Conservation (phyloP, 2,329 filamentous ascomycete genomes). For the Diaporthe sp. region DNA sequence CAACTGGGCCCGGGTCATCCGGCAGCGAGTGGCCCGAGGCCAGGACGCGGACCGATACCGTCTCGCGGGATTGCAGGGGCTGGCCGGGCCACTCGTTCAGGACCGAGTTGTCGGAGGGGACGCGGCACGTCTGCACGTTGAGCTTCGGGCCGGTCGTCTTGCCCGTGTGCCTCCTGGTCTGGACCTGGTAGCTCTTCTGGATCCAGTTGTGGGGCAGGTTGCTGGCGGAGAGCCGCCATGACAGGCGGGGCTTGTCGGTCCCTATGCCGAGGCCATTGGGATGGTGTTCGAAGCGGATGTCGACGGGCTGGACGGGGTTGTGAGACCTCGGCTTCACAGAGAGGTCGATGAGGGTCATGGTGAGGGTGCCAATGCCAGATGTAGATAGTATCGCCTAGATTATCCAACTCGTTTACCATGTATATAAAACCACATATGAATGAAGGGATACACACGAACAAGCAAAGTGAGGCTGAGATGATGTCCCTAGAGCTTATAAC, state of each 20-base stretch:
- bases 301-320: not conserved
- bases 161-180: constrained; percentile 7
- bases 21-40: not conserved
- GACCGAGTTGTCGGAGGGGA: constrained; percentile 20
- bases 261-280: constrained; percentile 33
- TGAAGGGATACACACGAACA: not conserved
- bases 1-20: not conserved
- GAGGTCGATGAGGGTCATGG: constrained; percentile 24
- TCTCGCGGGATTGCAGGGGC: constrained; percentile 28
- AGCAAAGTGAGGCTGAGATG: not conserved
- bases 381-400: not conserved
- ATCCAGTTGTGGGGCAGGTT: constrained; percentile 16
- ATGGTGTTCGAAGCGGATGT: constrained; percentile 34
- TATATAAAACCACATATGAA: not conserved
- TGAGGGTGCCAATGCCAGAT: not conserved
- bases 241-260: constrained; percentile 25
- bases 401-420: not conserved
- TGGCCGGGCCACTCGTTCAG: constrained; percentile 23
- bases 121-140: constrained; percentile 1
- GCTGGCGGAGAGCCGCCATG: constrained; percentile 27
- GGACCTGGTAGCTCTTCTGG: constrained; percentile 31
- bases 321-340: not conserved
- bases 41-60: constrained; percentile 22
- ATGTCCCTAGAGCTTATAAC: constrained; percentile 3
- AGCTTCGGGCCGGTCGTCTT: not conserved